phyloP scores from a whole-genome alignment of 176 grass and related monocot species.

The Tillandsia leiboldiana region DNA sequence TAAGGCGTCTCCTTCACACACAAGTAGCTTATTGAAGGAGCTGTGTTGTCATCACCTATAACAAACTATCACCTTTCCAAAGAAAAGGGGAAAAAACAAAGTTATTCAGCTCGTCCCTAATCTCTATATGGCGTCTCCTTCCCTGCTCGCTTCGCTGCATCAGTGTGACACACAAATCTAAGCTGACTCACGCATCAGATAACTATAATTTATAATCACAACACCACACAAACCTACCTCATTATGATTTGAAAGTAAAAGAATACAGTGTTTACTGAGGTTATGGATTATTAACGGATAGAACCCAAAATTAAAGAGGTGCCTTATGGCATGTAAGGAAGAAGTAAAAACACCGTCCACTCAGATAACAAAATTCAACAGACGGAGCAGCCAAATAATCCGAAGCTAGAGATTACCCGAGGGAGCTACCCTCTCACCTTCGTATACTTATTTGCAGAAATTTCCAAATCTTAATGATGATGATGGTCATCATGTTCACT shows the following conservation, averaged over 20 bases:
- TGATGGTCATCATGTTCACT: constrained; percentile 28
- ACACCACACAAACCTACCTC: background rate
- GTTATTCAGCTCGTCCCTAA: too few species aligned
- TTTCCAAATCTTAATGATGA: constrained; percentile 29
- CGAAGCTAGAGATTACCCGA: background rate
- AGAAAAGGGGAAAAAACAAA: too few species aligned
- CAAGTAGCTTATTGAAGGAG: too few species aligned
- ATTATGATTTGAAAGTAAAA: background rate
- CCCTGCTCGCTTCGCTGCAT: background rate
- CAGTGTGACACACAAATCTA: background rate
- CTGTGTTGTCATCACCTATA: too few species aligned
- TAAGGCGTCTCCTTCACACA: too few species aligned
- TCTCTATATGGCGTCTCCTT: background rate
- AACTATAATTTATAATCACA: background rate
- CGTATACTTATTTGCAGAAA: background rate
- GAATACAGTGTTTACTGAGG: too few species aligned
- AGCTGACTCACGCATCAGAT: background rate
- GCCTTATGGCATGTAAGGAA: background rate
- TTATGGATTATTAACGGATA: background rate
- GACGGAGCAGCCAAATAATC: background rate
- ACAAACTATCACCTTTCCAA: too few species aligned
- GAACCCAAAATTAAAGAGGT: background rate
- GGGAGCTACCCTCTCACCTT: background rate
- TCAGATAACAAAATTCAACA: background rate
- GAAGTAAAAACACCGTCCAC: background rate